Base-by-base conservation (phyloP, 2,329 filamentous ascomycete species). In the Phoma herbarum region DNA sequence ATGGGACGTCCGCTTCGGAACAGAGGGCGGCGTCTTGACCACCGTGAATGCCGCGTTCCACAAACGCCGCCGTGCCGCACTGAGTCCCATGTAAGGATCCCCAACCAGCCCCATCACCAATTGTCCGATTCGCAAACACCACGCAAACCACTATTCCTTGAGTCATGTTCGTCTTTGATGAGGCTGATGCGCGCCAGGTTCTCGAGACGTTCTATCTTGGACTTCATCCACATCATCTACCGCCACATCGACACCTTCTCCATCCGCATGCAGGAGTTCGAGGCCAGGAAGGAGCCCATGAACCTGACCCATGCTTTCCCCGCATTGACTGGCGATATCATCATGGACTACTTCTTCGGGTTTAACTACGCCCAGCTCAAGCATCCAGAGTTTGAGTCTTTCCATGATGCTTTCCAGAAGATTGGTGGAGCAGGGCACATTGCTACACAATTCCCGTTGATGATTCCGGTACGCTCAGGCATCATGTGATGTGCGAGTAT, bases 311-410 rank as follows among this genome's bases (percentile, higher is more conserved):
- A 68, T 54, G 69, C 77, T 0, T 80, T 78, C 48, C 77, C 74
- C 22, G 79, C 78, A 20, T 71, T 79, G 44, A 78, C 78, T 2
- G 80, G 79, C 29, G 81, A 83, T 29, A 76, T 82, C 43, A 80
- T 83, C 61, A 80, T 79, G 59, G 73, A 79, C 51, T 82, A 81
- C 57, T 75, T 74, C 60, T 75, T 75, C 45, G 73, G 74, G 12
- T 73, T 76, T 64, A 74, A 75, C 56, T 71, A 74, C 33, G 61
- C 52, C 12, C 72, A 74, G 45, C 66, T 75, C 53, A 71, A 73
- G 58, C 59, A 74, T 26, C 70, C 73, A 0, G 64, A 72, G n/a
- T 77, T 76, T 48, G 66, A 68, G 5, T 74, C 70, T 1, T 76
- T 75, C 47, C 73, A 75, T 33, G 71, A 74, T 29, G 73, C 73